Evolutionary conservation across 305 asterid species (phyloP).

Genomic region (Lippia alba): DNA sequence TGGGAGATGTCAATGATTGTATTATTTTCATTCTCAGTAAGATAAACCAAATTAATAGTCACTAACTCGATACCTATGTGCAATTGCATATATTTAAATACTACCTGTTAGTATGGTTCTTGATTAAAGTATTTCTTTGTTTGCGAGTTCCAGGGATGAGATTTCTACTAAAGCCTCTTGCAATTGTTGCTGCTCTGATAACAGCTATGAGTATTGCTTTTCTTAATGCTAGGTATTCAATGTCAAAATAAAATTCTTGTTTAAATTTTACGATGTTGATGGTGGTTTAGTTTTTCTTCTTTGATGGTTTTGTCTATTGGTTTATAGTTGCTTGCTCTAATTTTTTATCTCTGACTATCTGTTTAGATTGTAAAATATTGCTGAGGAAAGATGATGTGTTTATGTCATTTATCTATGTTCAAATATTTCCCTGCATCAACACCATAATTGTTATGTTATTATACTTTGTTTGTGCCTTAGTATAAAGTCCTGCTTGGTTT

Average conservation of each 20-base stretch:
- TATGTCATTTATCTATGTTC: too few relatives aligned
- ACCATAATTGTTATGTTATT: too few relatives aligned
- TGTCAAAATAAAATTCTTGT: not conserved
- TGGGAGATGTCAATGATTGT: conserved; percentile 77
- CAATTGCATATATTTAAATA: conserved; percentile 1
- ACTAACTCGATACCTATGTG: conserved; percentile 23
- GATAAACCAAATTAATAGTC: conserved; percentile 32
- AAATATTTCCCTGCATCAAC: too few relatives aligned
- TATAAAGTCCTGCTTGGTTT: too few relatives aligned
- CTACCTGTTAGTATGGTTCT: not conserved
- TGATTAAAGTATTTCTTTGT: conserved; percentile 23
- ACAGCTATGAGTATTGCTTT: conserved; percentile 87
- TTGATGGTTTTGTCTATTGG: too few relatives aligned
- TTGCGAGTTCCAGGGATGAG: conserved; percentile 71
- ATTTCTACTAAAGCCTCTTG: conserved; percentile 81
- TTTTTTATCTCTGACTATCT: too few relatives aligned
- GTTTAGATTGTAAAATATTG: too few relatives aligned
- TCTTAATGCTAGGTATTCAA: conserved; percentile 64
- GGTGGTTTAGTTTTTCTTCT: too few relatives aligned
- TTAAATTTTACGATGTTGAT: too few relatives aligned
- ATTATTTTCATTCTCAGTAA: conserved; percentile 84
- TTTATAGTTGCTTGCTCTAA: too few relatives aligned
- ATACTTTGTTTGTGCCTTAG: too few relatives aligned
- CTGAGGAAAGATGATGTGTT: too few relatives aligned
- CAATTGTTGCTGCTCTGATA: conserved; percentile 82